A percentile compares a stretch with the other conserved stretches of the same genome.
Conservation (phyloP, 169 alveolate species). For the Cryptosporidium canis region DNA sequence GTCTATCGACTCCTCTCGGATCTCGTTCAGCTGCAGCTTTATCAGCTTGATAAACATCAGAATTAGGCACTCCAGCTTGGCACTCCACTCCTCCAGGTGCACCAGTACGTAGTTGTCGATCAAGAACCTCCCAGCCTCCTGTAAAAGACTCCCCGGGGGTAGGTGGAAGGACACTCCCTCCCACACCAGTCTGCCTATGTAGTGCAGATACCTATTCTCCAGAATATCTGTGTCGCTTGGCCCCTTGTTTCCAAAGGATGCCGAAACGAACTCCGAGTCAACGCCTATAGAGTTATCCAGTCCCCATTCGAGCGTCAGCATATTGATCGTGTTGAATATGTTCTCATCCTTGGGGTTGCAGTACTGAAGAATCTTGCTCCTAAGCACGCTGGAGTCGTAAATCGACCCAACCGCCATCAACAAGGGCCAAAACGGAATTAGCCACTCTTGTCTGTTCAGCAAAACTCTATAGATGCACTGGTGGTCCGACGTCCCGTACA, state of each 20-base stretch:
- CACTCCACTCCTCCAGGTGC: slow-evolving; percentile 90
- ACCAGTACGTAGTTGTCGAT: slow-evolving; percentile 92
- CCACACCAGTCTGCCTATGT: slow-evolving; percentile 85
- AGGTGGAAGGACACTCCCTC: slow-evolving; percentile 81
- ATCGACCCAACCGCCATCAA: slow-evolving; percentile 68
- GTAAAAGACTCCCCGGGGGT: slow-evolving; percentile 90
- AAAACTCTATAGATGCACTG: slow-evolving; percentile 59
- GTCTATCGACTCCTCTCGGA: slow-evolving; percentile 75
- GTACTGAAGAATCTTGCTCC: slow-evolving; percentile 59
- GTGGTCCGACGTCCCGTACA: slow-evolving; percentile 61
- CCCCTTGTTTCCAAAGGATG: slow-evolving; percentile 48
- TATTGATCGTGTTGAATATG: slow-evolving; percentile 19
- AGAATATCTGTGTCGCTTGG: slow-evolving; percentile 82
- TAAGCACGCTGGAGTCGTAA: slow-evolving; percentile 13
- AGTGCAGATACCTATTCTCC: slow-evolving; percentile 84
- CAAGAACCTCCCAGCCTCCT: slow-evolving; percentile 93
- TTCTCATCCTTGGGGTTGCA: slow-evolving; percentile 60
- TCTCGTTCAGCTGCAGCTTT: slow-evolving; percentile 65
- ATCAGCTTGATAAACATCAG: slow-evolving; percentile 95
- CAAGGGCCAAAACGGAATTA: slow-evolving; percentile 63
- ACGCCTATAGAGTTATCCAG: slow-evolving; percentile 43
- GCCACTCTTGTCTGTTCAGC: slow-evolving; percentile 62
- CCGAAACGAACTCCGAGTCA: slow-evolving; percentile 31
- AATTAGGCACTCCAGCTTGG: slow-evolving; percentile 92
- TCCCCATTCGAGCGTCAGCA: slow-evolving; percentile 73